These are phyloP conservation scores for Cryptomeria japonica DNA, from an alignment of 75 land plant species.

Conservation along the genomic window DNA sequence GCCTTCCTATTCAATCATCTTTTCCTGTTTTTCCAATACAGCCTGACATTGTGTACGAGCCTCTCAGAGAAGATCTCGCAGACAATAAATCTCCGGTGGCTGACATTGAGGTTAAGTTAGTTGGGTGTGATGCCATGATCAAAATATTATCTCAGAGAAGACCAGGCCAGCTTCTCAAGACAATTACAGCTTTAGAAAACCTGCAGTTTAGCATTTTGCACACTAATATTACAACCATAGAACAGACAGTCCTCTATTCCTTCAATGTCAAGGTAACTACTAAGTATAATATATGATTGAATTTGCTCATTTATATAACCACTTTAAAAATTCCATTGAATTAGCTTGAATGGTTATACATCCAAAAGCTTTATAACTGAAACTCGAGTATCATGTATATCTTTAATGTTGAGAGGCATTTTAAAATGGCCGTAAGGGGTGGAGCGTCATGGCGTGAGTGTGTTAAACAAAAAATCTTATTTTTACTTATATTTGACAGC, in stretches of 20 bases:
- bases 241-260: slow-evolving; percentile 90
- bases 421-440: no score
- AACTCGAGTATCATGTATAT: not conserved
- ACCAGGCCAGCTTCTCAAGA: slow-evolving; percentile 83
- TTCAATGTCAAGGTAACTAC: slow-evolving; percentile 75
- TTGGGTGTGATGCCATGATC: slow-evolving; percentile 73
- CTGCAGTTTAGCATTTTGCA: slow-evolving; percentile 75
- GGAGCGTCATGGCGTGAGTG: no score
- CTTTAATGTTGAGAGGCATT: no score
- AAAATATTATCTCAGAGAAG: slow-evolving; percentile 76
- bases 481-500: no score
- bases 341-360: not conserved
- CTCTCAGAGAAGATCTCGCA: slow-evolving; percentile 56
- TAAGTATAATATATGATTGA: slow-evolving; percentile 6
- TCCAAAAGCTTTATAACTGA: not conserved
- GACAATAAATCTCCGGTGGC: slow-evolving; percentile 75
- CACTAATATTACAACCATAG: slow-evolving; percentile 85
- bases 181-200: slow-evolving; percentile 76
- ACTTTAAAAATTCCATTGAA: not conserved
- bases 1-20: not conserved
- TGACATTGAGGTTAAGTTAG: slow-evolving; percentile 73
- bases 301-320: not conserved
- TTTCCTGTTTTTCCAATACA: not conserved
- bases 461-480: no score
- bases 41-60: slow-evolving; percentile 9